Conservation (phyloP, 75 land plant genomes). For the Pseudotsuga menziesii region DNA sequence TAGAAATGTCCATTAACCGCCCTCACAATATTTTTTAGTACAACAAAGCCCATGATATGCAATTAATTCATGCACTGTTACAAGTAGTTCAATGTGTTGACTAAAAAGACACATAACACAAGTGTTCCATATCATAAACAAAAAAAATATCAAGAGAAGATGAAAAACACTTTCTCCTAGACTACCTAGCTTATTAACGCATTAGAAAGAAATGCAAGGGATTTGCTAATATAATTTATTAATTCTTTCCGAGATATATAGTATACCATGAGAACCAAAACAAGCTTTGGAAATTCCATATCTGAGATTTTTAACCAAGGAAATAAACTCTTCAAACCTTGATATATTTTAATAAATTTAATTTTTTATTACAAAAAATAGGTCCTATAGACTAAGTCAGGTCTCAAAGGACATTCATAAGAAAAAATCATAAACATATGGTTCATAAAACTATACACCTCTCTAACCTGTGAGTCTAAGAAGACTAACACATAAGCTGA, state of each 20-base stretch:
- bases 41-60: conserved; percentile 96
- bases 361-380: too few relatives aligned
- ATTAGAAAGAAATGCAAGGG: too few relatives aligned
- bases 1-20: conserved; percentile 87
- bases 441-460: conserved; percentile 2
- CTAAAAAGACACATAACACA: conserved; percentile 1
- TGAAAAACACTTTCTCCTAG: too few relatives aligned
- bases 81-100: conserved; percentile 74
- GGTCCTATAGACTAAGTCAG: too few relatives aligned
- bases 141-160: not conserved
- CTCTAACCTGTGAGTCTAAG: not conserved
- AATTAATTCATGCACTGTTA: conserved; percentile 79
- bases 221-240: too few relatives aligned
- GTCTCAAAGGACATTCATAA: not conserved
- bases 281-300: too few relatives aligned
- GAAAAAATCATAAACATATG: not conserved
- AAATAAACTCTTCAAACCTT: too few relatives aligned
- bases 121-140: not conserved
- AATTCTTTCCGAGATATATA: too few relatives aligned
- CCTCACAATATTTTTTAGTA: conserved; percentile 70
- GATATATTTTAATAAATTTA: too few relatives aligned
- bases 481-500: not conserved
- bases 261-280: too few relatives aligned
- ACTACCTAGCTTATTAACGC: too few relatives aligned
- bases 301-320: too few relatives aligned